Evolutionary conservation across 2,329 filamentous ascomycete genomes (phyloP), one percentile per base, ranked within the genome.

Genomic region (Aquanectria penicillioides): DNA sequence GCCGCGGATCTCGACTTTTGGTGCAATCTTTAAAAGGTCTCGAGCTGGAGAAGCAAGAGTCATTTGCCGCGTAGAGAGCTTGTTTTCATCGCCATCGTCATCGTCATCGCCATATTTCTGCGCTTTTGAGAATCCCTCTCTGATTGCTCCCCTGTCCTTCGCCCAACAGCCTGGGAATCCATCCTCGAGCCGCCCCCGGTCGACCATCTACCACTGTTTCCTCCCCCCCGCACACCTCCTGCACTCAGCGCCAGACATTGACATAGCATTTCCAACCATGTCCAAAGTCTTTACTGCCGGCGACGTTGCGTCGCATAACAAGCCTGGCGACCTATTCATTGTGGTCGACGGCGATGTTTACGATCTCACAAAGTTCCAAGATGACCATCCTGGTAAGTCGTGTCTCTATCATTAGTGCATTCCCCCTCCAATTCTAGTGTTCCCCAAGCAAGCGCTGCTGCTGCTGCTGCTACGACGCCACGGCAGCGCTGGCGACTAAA

Each of bases 301-400:
- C 81, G 94, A 97, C 75, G 94, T 99, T 63, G 89, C 94, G 74
- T 88, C 91, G 79, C 94, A 98, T 79, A 97, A 93, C 84, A 97
- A 94, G 81, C 78, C 89, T 40, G 88, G 93, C 73, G 89, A 89
- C 74, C 83, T 97, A 61, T 98, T 89, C 87, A 92, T 98, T 72
- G 87, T 96, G 65, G 88, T 98, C 67, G 94, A 98, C 68, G 91
- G 94, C 71, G 94, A 98, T 77, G 94, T 98, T 67, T 98, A 97
- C 78, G 94, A 99, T 74, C 76, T 98, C 70, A 97, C 93, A 69
- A 93, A 89, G 73, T 94, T 94, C 76, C 90, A 92, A 75, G 89
- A 94, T 60, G 90, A 94, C 66, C 91, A 94, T 76, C 92, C 91
- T 75, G 93, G 92, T 86, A 81, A 80, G 80, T 70, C 33, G 15